These are phyloP conservation scores for Sistotremastrum niveocremeum DNA, from an alignment of 768 basidiomycete species.

Conservation along the genomic window DNA sequence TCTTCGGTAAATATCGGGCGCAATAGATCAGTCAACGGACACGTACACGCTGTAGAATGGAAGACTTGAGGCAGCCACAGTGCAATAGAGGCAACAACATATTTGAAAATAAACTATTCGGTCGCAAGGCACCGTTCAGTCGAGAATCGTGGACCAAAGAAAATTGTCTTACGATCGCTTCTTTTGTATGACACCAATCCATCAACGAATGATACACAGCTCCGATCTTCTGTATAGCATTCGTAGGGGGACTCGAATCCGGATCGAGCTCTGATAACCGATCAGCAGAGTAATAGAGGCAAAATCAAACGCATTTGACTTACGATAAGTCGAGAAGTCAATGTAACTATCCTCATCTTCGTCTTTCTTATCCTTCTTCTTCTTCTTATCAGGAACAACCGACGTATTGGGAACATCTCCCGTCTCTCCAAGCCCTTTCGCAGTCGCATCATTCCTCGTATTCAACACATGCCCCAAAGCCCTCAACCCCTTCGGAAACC, in stretches of 20 bases:
- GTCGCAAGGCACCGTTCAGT: too few species aligned
- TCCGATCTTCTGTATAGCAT: conserved; percentile 26
- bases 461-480: conserved; percentile 17
- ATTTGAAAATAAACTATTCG: conserved; percentile 35
- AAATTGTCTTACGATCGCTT: conserved; percentile 22
- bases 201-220: conserved; percentile 21
- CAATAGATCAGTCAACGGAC: background rate
- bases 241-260: conserved; percentile 34
- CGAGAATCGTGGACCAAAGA: too few species aligned
- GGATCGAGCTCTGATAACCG: conserved; percentile 25
- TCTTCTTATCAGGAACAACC: conserved; percentile 14
- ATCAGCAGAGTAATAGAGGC: background rate
- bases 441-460: conserved; percentile 13
- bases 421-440: conserved; percentile 16
- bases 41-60: conserved; percentile 27
- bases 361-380: conserved; percentile 6
- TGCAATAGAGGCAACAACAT: conserved; percentile 31
- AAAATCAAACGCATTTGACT: background rate
- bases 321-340: background rate
- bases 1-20: background rate
- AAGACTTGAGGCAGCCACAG: conserved; percentile 39
- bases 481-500: conserved; percentile 36
- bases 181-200: conserved; percentile 27
- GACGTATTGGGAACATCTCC: conserved; percentile 9
- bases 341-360: conserved; percentile 6